Conservation (phyloP, 768 basidiomycete genomes). For the Lactifluus volemus region DNA sequence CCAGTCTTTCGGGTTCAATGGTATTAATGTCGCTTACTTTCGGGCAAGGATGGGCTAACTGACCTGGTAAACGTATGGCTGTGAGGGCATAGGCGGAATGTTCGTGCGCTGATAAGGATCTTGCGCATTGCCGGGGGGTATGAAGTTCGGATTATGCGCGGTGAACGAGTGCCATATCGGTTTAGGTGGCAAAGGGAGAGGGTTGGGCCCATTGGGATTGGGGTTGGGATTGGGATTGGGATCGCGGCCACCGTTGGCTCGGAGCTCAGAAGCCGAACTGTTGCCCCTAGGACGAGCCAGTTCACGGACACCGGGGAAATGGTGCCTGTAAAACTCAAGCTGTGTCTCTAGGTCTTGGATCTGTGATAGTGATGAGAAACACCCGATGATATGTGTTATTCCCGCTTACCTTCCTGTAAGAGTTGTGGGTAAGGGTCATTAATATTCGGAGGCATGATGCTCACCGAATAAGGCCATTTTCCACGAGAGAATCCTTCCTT, state of each 20-base stretch:
- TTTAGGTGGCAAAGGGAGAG: conserved; percentile 11
- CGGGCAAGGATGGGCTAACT: neutral
- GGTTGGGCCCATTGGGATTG: neutral
- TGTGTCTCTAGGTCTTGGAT: conserved; percentile 4
- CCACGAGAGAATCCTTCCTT: conserved; percentile 10
- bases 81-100: neutral
- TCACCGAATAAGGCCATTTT: conserved; percentile 9
- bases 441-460: neutral
- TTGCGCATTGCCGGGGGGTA: conserved; percentile 9
- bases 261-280: neutral
- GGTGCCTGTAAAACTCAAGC: conserved; percentile 8
- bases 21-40: neutral
- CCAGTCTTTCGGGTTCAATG: neutral
- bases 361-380: conserved; percentile 2
- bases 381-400: neutral
- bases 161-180: conserved; percentile 9
- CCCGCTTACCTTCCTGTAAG: conserved; percentile 9
- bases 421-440: neutral
- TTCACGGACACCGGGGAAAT: conserved; percentile 11
- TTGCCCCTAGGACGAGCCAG: conserved; percentile 1
- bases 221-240: neutral
- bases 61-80: conserved; percentile 14
- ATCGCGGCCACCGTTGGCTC: conserved; percentile 2
- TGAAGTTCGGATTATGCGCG: conserved; percentile 7
- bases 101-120: conserved; percentile 11